Evolutionary conservation across 2,329 filamentous ascomycete species (phyloP), one percentile per base, ranked within the genome.

Genomic region (Neofusicoccum parvum): DNA sequence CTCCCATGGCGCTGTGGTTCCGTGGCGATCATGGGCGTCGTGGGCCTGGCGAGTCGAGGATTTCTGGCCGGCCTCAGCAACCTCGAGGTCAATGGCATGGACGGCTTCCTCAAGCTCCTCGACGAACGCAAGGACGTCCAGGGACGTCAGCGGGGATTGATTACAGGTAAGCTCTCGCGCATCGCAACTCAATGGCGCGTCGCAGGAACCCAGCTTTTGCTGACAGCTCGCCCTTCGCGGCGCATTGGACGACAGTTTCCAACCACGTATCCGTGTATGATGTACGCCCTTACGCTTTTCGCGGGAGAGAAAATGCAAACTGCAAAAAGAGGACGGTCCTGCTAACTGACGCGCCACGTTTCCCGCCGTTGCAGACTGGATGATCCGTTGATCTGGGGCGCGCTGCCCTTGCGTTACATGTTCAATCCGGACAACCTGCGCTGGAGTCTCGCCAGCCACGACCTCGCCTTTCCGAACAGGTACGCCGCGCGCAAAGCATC

Each of bases 301-400:
- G 54, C 54, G 54, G 17, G 20, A 34, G 12, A 20, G 27, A 32
- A 39, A 41, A 32, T 15, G 32, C 39, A 34, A 43, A 5, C 34
- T 3, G 17, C 12, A 46, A 1, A 50, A 63, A 48, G 45, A 48
- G 46, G 15, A 54, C 32, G 45, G 46, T 15, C 32, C 36, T 14
- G 41, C 62, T 64, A 64, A 41, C 63, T 68, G 64, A 71, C 65
- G 67, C 60, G 60, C 46, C 51, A 7, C 69, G 69, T 76, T 62
- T 11, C 7, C 37, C 27, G 15, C 39, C 39, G 11, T 53, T 60
- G 15, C 37, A 97, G 94, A 66, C 81, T 98, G 71, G 95, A 99
- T 79, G 95, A 99, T 80, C 95, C 95, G 32, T 80, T 98, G 66
- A 88, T 97, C 71, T 99, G 94, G 94, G 95, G 94, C 17, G 87